Base-by-base conservation (phyloP, 345 rosid genomes). In the Aquilaria malaccensis region DNA sequence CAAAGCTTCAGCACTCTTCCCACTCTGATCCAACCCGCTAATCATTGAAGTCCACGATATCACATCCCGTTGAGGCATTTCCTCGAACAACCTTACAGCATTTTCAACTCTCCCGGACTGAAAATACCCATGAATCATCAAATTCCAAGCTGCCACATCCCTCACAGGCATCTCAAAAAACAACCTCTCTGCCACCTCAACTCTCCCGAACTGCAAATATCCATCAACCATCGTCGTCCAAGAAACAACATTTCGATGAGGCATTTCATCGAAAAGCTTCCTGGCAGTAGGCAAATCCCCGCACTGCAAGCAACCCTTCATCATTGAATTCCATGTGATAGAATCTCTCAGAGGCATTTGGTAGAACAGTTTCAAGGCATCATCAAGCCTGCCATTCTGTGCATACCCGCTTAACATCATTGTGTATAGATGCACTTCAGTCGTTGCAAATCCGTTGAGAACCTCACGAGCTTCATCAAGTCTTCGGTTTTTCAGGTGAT, bases 11-110 rank as follows among this genome's bases (percentile, higher is more conserved):
- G 70, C 59, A 29, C 73, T 76, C 72, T 65, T 72, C 61, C 89
- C 84, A 61, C 69, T 78, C 65, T 66, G 81, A 50, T 81, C 83
- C 65, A 91, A 83, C 63, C 96, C 97, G 50, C 72, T 71, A 52
- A 91, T 91, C 85, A 87, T 78, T 5, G 93, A 77, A 64, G 96
- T 88, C 97, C 96, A 91, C 0, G 91, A 87, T 69, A 91, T 76
- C 63, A 85, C 91, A 67, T 85, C 78, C 76, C 65, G 66, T 56
- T 45, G 41, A 50, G 92, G 93, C 83, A 85, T 87, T 56, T 58
- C 45, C n/a, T 52, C 63, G 70, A 90, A 90, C 80, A 90, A 71
- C 45, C 58, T 75, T 59, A 82, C 15, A 6, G 82, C 90, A 58
- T 78, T 78, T 2, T 76, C 76, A 30, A 81, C 80, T 69, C 74